These are phyloP conservation scores for Ogataea nakhonphanomensis DNA, from an alignment of 805 yeast genomes.

Conservation along the genomic window DNA sequence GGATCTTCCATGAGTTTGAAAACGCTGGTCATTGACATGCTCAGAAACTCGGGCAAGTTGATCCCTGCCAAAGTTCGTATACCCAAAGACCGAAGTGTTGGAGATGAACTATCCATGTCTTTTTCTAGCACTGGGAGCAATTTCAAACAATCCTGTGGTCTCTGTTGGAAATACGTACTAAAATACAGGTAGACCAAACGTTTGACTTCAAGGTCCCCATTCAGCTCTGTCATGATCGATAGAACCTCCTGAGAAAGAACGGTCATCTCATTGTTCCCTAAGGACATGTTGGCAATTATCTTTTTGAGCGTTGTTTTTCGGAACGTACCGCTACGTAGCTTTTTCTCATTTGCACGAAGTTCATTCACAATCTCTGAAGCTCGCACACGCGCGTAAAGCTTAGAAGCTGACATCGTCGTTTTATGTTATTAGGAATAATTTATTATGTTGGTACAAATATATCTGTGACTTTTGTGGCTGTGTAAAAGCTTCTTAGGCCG, in stretches of 20 bases:
- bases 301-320: slow-evolving; percentile 58
- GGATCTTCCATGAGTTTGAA: slow-evolving; percentile 37
- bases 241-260: slow-evolving; percentile 62
- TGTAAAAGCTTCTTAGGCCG: background rate
- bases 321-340: slow-evolving; percentile 33
- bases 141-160: slow-evolving; percentile 51
- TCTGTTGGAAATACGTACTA: slow-evolving; percentile 54
- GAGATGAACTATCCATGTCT: slow-evolving; percentile 40
- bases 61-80: slow-evolving; percentile 62
- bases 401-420: slow-evolving; percentile 26
- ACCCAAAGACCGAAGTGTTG: slow-evolving; percentile 58
- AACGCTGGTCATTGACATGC: slow-evolving; percentile 42
- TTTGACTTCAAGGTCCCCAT: slow-evolving; percentile 60
- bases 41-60: slow-evolving; percentile 48
- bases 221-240: slow-evolving; percentile 40
- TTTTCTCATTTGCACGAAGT: slow-evolving; percentile 35
- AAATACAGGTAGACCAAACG: slow-evolving; percentile 69
- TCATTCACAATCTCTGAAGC: slow-evolving; percentile 33
- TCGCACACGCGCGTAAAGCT: slow-evolving; percentile 26
- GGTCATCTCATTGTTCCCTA: slow-evolving; percentile 77
- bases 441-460: background rate
- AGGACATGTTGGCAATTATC: slow-evolving; percentile 76
- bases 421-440: background rate
- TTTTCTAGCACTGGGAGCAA: slow-evolving; percentile 53
- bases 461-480: background rate